A percentile compares a stretch with the other conserved stretches of the same genome.
These are phyloP conservation scores for Vanilla planifolia DNA, from an alignment of 106 monocot genomes.

Conservation along the genomic window DNA sequence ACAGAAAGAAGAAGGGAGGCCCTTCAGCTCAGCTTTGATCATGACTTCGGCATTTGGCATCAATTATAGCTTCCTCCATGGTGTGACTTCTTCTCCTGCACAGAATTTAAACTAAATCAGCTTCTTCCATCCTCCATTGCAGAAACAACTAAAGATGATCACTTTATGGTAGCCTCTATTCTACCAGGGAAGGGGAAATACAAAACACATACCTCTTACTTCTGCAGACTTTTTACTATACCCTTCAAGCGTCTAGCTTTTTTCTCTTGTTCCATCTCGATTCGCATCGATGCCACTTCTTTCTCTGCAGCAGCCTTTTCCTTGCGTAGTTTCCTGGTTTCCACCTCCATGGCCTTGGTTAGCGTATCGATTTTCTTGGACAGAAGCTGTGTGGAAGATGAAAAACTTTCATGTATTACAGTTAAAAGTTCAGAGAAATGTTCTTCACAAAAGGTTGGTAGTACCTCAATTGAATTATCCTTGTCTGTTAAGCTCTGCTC, in stretches of 20 bases:
- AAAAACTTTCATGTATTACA: background rate
- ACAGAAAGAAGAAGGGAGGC: too few relatives aligned
- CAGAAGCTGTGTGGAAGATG: conserved; percentile 14
- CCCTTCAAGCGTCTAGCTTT: conserved; percentile 42
- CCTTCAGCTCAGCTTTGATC: too few relatives aligned
- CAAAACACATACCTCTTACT: conserved; percentile 17
- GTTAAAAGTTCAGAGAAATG: background rate
- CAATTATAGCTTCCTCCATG: too few relatives aligned
- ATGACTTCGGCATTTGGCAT: too few relatives aligned
- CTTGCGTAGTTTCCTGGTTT: conserved; percentile 58
- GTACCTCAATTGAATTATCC: conserved; percentile 71
- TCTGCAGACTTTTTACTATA: conserved; percentile 20
- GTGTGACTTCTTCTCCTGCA: too few relatives aligned
- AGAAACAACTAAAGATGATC: too few relatives aligned
- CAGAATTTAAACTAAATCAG: too few relatives aligned
- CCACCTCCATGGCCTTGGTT: conserved; percentile 76
- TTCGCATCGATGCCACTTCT: conserved; percentile 43
- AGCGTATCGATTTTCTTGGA: conserved; percentile 69
- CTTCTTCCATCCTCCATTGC: too few relatives aligned
- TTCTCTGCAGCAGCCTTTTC: conserved; percentile 62
- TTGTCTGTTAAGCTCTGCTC: conserved; percentile 73
- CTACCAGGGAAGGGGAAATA: too few relatives aligned
- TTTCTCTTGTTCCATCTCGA: conserved; percentile 51
- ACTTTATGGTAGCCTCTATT: too few relatives aligned
- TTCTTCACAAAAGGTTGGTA: background rate